Evolutionary conservation across 2,329 filamentous ascomycete genomes (phyloP).

Genomic region (Alternaria solani): DNA sequence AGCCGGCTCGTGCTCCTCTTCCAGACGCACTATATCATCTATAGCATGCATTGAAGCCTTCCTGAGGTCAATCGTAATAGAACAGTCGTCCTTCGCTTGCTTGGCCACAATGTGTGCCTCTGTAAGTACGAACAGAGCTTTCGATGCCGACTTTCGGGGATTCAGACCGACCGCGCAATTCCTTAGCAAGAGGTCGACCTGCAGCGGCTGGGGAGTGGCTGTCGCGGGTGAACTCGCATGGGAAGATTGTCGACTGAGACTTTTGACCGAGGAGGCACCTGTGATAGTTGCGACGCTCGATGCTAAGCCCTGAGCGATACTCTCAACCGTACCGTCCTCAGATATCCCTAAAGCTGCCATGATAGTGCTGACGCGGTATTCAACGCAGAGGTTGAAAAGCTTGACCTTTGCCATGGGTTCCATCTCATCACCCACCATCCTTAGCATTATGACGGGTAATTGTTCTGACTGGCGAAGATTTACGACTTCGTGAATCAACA

Average conservation of each 20-base stretch:
- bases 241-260: conserved; percentile 42
- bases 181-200: conserved; percentile 76
- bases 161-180: conserved; percentile 88
- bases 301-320: conserved; percentile 77
- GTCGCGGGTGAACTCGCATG: conserved; percentile 32
- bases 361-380: conserved; percentile 86
- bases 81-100: conserved; percentile 71
- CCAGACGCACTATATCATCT: conserved; percentile 70
- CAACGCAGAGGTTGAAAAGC: conserved; percentile 81
- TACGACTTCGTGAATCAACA: conserved; percentile 73
- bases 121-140: conserved; percentile 78
- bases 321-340: conserved; percentile 68
- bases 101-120: conserved; percentile 76
- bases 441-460: conserved; percentile 79
- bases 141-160: conserved; percentile 76
- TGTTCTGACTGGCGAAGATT: conserved; percentile 47
- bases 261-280: conserved; percentile 65
- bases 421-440: conserved; percentile 92
- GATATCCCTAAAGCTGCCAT: conserved; percentile 79
- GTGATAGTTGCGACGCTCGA: conserved; percentile 81
- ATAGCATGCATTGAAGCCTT: conserved; percentile 86
- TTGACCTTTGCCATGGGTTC: conserved; percentile 91
- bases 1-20: conserved; percentile 26
- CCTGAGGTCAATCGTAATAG: conserved; percentile 71
- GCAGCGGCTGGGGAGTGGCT: conserved; percentile 54